These are phyloP conservation scores for Nitzschia putrida DNA, from an alignment of 108 stramenopile genomes.

Conservation along the genomic window DNA sequence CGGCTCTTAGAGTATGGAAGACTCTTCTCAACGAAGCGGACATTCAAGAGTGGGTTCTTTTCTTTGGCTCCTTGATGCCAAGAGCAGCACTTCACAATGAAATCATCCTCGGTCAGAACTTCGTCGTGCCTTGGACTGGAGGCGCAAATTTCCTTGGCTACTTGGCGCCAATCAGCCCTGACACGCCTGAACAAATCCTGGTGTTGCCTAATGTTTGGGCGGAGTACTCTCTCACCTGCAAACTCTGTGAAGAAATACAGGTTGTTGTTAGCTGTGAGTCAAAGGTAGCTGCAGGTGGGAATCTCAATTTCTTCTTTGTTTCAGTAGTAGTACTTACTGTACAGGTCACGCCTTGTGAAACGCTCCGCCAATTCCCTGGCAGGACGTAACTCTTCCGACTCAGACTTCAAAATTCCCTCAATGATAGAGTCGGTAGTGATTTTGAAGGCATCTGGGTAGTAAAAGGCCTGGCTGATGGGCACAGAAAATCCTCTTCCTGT, in stretches of 20 bases:
- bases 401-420: constrained; percentile 48
- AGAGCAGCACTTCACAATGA: constrained; percentile 61
- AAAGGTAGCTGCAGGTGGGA: too few species aligned
- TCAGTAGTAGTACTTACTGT: constrained; percentile 48
- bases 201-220: constrained; percentile 20
- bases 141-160: constrained; percentile 38
- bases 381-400: constrained; percentile 44
- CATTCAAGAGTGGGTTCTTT: constrained; percentile 63
- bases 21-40: constrained; percentile 70
- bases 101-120: constrained; percentile 37
- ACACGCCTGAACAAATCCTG: constrained; percentile 27
- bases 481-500: constrained; percentile 24
- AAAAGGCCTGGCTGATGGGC: constrained; percentile 69
- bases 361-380: constrained; percentile 58
- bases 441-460: constrained; percentile 47
- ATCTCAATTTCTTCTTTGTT: too few species aligned
- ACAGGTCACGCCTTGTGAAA: constrained; percentile 50
- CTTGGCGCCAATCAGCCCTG: background rate
- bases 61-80: constrained; percentile 73
- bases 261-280: too few species aligned
- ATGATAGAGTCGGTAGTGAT: constrained; percentile 63
- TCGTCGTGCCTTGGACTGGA: constrained; percentile 19
- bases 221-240: constrained; percentile 21
- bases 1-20: constrained; percentile 28
- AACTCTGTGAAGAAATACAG: constrained; percentile 14